A percentile compares a stretch with the other conserved stretches of the same genome.
These are phyloP conservation scores for Saposhnikovia divaricata DNA, from an alignment of 129 eudicot genomes.

Conservation along the genomic window DNA sequence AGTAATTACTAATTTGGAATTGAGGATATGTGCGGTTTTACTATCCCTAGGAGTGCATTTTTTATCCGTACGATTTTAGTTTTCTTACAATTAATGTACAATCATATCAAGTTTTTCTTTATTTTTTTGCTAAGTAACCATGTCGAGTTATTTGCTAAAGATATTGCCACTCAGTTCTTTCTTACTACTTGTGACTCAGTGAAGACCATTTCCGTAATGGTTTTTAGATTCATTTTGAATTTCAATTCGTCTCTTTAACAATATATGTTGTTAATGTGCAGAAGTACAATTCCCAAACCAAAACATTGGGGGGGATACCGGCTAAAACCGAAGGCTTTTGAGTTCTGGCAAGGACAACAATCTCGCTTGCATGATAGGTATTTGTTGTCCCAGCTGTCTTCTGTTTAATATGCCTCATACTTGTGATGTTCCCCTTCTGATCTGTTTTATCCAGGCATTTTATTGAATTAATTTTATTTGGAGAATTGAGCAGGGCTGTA, in stretches of 20 bases:
- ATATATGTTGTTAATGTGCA: slow-evolving; percentile 19
- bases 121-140: not conserved
- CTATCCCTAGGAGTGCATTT: not conserved
- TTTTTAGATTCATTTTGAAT: not conserved
- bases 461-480: not conserved
- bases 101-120: not conserved
- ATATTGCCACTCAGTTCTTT: not conserved
- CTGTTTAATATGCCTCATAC: slow-evolving; percentile 1
- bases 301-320: slow-evolving; percentile 95
- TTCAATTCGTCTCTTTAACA: not conserved
- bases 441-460: not conserved
- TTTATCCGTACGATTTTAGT: not conserved
- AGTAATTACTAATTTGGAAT: not conserved
- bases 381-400: not conserved
- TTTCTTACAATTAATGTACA: not conserved
- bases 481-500: no score
- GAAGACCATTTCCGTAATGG: not conserved
- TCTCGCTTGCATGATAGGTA: slow-evolving; percentile 95
- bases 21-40: not conserved
- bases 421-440: not conserved
- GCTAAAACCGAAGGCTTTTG: slow-evolving; percentile 65
- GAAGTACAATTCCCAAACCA: slow-evolving; percentile 80
- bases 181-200: not conserved
- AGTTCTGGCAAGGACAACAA: slow-evolving; percentile 97
- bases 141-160: not conserved